Percentiles rank a stretch among this genome's conserved stretches.
These are phyloP conservation scores for Margaritispora aquatica DNA, from an alignment of 495 filamentous ascomycete genomes.

Conservation along the genomic window DNA sequence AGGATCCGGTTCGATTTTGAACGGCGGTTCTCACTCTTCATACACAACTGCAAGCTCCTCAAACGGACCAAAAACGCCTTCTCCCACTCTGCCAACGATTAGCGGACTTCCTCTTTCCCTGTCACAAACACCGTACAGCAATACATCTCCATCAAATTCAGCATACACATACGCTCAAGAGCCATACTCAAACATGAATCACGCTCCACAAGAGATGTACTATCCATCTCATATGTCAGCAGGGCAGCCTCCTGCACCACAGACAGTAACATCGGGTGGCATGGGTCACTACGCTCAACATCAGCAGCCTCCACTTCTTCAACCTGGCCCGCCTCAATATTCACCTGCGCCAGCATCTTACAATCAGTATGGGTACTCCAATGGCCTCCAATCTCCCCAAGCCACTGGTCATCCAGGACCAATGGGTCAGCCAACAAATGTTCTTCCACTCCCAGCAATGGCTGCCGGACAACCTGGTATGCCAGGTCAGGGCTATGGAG, in stretches of 20 bases:
- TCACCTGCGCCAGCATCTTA: conserved; percentile 55
- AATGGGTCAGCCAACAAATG: conserved; percentile 49
- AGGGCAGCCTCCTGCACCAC: conserved; percentile 71
- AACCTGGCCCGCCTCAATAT: conserved; percentile 70
- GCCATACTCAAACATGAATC: conserved; percentile 76
- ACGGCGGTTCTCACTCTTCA: conserved; percentile 45
- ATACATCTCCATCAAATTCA: conserved; percentile 36
- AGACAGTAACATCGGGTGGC: conserved; percentile 71
- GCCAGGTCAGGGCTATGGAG: conserved; percentile 42
- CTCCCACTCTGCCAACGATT: conserved; percentile 38
- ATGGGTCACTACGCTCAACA: conserved; percentile 65
- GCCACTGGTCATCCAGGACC: conserved; percentile 59
- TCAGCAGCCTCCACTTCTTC: conserved; percentile 73
- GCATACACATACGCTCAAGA: conserved; percentile 41
- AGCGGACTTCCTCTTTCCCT: conserved; percentile 34
- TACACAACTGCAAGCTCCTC: conserved; percentile 48
- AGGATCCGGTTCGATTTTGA: conserved; percentile 32
- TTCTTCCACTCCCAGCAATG: conserved; percentile 63
- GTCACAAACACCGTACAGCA: conserved; percentile 44
- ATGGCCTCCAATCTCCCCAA: conserved; percentile 70
- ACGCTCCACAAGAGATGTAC: conserved; percentile 75
- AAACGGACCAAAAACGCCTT: conserved; percentile 53
- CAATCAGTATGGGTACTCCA: conserved; percentile 66
- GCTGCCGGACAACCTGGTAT: conserved; percentile 41
- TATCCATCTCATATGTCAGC: conserved; percentile 77